These are phyloP conservation scores for Nemania sp. DNA, from an alignment of 2,329 filamentous ascomycete species.

Conservation along the genomic window DNA sequence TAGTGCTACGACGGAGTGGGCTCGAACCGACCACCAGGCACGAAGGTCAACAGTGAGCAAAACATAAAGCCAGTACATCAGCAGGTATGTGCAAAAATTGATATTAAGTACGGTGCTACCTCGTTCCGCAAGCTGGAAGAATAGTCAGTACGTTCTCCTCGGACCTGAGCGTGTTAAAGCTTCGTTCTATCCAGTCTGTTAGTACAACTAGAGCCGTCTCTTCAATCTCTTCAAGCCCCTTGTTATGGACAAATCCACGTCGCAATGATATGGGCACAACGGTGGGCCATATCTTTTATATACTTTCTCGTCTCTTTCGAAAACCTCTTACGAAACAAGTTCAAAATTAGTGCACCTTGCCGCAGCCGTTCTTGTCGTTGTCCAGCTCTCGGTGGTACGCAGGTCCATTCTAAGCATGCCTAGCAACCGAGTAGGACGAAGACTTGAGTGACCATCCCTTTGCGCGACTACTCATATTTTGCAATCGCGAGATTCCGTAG, in stretches of 20 bases:
- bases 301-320: not conserved
- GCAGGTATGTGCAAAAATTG: too few relatives aligned
- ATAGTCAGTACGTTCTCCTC: not conserved
- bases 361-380: not conserved
- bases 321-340: not conserved
- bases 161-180: not conserved
- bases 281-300: not conserved
- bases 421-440: not conserved
- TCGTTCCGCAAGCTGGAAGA: not conserved
- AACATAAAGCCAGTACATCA: not conserved
- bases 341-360: too few relatives aligned
- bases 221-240: not conserved
- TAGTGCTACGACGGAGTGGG: too few relatives aligned
- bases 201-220: not conserved
- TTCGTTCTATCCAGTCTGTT: not conserved
- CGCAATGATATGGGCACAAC: not conserved
- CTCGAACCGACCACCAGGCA: not conserved
- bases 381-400: not conserved
- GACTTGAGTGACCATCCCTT: conserved; percentile 6
- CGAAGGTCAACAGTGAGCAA: not conserved
- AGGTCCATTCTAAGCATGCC: not conserved
- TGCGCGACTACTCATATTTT: not conserved
- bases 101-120: not conserved
- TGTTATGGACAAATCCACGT: not conserved
- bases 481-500: not conserved